Evolutionary conservation across 108 stramenopile genomes (phyloP), one percentile per base, ranked within the genome.

Genomic region (Nitzschia sp.): DNA sequence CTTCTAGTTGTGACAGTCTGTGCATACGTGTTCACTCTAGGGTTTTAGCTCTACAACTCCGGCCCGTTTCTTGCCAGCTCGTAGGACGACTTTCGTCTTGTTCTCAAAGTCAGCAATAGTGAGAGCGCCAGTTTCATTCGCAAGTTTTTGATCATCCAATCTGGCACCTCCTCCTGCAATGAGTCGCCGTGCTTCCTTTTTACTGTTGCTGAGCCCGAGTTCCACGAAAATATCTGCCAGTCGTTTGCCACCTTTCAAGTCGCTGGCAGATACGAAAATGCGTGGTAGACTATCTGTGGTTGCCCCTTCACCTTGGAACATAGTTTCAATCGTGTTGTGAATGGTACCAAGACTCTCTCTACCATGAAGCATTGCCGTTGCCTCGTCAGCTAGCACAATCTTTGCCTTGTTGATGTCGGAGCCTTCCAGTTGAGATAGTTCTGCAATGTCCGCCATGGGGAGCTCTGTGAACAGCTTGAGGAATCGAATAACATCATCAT

Each of bases 401-500:
- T 99, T 98, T 53, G 94, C 96, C 69, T 94, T 80, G 65, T 98
- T 97, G 46, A 96, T 86, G 15, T 81, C 88, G 5, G 94, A 80
- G 14, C 96, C 95, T 57, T 85, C 63, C 50, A 90, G 63, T 6
- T 58, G 46, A 63, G 72, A 83, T 57, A 92, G 79, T 51, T 80
- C 68, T 10, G 67, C 81, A 59, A 98, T 86, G 64, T 92, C 83
- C 25, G 90, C 86, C 76, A 97, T 63, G 7, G 92, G 89, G 41
- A 98, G 66, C 70, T 90, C 80, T 8, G 97, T 99, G 67, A 99
- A 97, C 29, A 97, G 74, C 72, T 96, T 96, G 65, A 98, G 51
- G 57, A 99, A 97, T 14, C 93, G 84, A 53, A 85, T 79, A 41
- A 97, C 95, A 82, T 96, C 96, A 17, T 84, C 95, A 75, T 99